These are phyloP conservation scores for Austroboletus eburneus DNA, from an alignment of 768 basidiomycete genomes.

Conservation along the genomic window DNA sequence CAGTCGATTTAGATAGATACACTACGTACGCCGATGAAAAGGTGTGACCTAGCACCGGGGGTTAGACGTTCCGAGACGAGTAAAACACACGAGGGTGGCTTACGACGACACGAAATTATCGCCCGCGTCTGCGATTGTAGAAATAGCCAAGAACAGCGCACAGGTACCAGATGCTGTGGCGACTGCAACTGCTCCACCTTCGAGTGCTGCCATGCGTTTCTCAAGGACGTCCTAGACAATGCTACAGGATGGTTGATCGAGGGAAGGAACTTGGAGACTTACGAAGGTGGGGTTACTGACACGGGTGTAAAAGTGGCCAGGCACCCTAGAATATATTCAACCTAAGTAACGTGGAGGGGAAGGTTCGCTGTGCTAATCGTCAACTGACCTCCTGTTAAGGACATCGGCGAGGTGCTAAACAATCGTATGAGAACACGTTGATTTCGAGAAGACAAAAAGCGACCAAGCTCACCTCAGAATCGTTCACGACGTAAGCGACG, in stretches of 20 bases:
- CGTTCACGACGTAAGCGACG: constrained; percentile 53
- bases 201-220: constrained; percentile 59
- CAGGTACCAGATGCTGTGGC: constrained; percentile 55
- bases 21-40: constrained; percentile 57
- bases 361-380: not conserved
- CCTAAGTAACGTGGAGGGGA: not conserved
- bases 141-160: constrained; percentile 59
- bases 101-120: constrained; percentile 66
- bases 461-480: constrained; percentile 38
- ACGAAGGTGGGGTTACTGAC: constrained; percentile 58
- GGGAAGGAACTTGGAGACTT: constrained; percentile 16
- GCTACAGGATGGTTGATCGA: not conserved
- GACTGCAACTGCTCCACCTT: constrained; percentile 58
- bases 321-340: constrained; percentile 24
- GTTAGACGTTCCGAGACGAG: not conserved
- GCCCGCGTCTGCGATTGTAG: constrained; percentile 46
- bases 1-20: not conserved
- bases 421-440: constrained; percentile 1
- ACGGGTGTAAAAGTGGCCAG: constrained; percentile 52
- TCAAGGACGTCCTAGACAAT: constrained; percentile 56
- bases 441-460: not conserved
- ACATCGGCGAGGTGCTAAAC: constrained; percentile 51
- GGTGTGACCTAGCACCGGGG: constrained; percentile 38
- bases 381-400: constrained; percentile 39
- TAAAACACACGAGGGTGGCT: constrained; percentile 12